Conservation (phyloP, 208 protist genomes). For the Pavlovales sp. region DNA sequence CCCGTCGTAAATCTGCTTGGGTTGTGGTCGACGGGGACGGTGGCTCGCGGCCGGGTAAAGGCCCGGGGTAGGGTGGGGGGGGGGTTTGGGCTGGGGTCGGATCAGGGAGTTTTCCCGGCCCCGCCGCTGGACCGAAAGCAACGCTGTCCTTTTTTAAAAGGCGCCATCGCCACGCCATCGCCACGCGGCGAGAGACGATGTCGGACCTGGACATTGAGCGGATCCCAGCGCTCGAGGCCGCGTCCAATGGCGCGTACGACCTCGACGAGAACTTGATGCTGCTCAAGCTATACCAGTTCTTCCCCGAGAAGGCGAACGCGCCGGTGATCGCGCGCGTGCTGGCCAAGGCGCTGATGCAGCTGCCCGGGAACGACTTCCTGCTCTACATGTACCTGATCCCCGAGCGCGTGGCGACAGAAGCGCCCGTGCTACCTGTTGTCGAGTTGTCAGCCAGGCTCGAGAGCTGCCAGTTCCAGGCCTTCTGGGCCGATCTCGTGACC, state of each 20-base stretch:
- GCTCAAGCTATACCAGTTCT: slow-evolving; percentile 64
- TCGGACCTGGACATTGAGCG: slow-evolving; percentile 17
- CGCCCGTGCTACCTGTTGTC: neutral
- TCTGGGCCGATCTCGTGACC: slow-evolving; percentile 34
- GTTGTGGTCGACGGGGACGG: no score
- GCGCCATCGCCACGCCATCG: no score
- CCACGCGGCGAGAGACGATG: no score
- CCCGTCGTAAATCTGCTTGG: no score
- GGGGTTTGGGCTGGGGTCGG: no score
- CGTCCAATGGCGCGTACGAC: slow-evolving; percentile 47
- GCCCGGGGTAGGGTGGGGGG: no score
- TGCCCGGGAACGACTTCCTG: slow-evolving; percentile 58
- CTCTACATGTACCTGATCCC: slow-evolving; percentile 61
- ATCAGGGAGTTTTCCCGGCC: no score
- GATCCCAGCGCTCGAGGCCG: slow-evolving; percentile 50
- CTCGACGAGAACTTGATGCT: slow-evolving; percentile 57
- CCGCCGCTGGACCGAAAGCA: no score
- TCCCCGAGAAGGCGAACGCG: slow-evolving; percentile 49
- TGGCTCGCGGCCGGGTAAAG: no score
- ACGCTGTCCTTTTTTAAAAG: no score
- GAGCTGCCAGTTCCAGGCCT: slow-evolving; percentile 32
- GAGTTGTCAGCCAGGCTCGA: slow-evolving; percentile 28
- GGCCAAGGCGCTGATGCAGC: slow-evolving; percentile 58
- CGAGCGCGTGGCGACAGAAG: slow-evolving; percentile 3
- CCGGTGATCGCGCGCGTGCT: slow-evolving; percentile 52